A percentile compares a stretch with the other conserved stretches of the same genome.
These are phyloP conservation scores for Amanita subjunquillea DNA, from an alignment of 768 basidiomycete genomes.

Conservation along the genomic window DNA sequence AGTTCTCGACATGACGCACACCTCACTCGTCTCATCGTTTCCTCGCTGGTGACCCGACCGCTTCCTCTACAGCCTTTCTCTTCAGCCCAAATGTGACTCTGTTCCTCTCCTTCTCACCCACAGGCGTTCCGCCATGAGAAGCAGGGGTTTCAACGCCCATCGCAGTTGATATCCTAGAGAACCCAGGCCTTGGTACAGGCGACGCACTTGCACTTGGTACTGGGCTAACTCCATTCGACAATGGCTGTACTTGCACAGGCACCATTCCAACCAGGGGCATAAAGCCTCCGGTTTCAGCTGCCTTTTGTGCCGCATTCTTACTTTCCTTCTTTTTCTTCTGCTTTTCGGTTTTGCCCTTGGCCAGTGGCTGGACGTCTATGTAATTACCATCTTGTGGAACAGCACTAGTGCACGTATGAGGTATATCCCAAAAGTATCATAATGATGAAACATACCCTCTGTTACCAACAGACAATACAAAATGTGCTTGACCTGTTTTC, in stretches of 20 bases:
- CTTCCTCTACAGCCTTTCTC: slow-evolving; percentile 69
- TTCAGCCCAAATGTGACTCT: slow-evolving; percentile 79
- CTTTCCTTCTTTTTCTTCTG: slow-evolving; percentile 73
- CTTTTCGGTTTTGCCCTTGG: slow-evolving; percentile 79
- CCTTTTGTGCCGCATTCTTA: slow-evolving; percentile 36
- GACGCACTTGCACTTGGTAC: slow-evolving; percentile 40
- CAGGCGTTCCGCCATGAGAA: slow-evolving; percentile 45
- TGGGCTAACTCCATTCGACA: slow-evolving; percentile 38
- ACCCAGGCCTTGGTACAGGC: slow-evolving; percentile 62
- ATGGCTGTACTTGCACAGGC: slow-evolving; percentile 34
- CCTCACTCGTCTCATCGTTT: neutral
- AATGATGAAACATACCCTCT: slow-evolving; percentile 51
- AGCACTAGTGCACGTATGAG: slow-evolving; percentile 38
- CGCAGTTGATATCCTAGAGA: slow-evolving; percentile 63
- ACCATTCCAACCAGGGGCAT: slow-evolving; percentile 48
- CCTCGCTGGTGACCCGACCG: slow-evolving; percentile 60
- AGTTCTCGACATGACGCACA: neutral
- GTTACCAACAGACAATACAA: slow-evolving; percentile 90
- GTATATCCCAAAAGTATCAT: slow-evolving; percentile 5
- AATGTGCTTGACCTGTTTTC: slow-evolving; percentile 92
- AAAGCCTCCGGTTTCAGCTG: slow-evolving; percentile 33
- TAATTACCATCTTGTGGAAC: slow-evolving; percentile 82
- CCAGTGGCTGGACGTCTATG: slow-evolving; percentile 68
- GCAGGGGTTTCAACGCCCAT: slow-evolving; percentile 28
- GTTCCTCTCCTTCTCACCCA: slow-evolving; percentile 60